phyloP scores from a whole-genome alignment of 495 filamentous ascomycete species.

The Letharia columbiana region DNA sequence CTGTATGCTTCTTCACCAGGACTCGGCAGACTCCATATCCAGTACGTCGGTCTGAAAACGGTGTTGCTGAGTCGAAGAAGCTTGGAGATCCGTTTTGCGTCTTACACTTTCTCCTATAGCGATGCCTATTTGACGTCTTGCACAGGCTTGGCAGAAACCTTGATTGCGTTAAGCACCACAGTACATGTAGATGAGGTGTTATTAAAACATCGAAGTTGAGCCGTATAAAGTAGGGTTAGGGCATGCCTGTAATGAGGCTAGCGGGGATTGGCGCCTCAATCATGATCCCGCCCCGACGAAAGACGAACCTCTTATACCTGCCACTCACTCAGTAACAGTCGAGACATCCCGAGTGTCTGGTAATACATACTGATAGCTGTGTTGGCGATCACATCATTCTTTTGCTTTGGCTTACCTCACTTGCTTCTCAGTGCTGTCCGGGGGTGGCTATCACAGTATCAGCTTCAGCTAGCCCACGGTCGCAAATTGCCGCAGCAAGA shows the following conservation, averaged over 20 bases:
- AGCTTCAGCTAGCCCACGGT: slow-evolving; percentile 17
- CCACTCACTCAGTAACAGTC: slow-evolving; percentile 17
- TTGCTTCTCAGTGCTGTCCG: slow-evolving; percentile 3
- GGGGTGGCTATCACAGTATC: slow-evolving; percentile 7
- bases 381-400: not conserved
- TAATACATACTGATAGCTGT: not conserved
- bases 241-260: slow-evolving; percentile 9
- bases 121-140: not conserved
- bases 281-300: slow-evolving; percentile 2
- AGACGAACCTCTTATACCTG: slow-evolving; percentile 18
- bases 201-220: not conserved
- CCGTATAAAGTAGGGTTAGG: slow-evolving; percentile 8
- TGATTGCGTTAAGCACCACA: not conserved
- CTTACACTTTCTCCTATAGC: not conserved
- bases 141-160: not conserved
- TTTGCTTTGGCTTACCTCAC: not conserved
- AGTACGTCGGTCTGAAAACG: not conserved
- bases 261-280: slow-evolving; percentile 7
- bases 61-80: not conserved
- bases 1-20: not conserved
- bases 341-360: slow-evolving; percentile 2
- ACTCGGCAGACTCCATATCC: not conserved
- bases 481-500: slow-evolving; percentile 20
- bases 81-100: not conserved
- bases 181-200: not conserved